Evolutionary conservation across 129 eudicot genomes (phyloP), one percentile per base, ranked within the genome.

Genomic region (Escallonia rubra): DNA sequence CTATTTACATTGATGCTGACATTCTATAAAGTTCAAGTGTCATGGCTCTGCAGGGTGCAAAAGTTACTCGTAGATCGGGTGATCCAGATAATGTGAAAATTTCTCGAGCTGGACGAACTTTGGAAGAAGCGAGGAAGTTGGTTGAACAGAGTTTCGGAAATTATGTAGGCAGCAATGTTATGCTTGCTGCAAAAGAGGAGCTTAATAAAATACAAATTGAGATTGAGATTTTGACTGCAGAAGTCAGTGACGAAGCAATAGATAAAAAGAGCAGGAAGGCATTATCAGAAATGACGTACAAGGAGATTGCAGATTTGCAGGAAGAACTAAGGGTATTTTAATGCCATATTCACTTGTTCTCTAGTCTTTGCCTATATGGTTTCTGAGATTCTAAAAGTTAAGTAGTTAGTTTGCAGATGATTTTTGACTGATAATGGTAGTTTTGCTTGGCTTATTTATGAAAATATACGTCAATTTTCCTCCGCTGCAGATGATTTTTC

Each of bases 111-210:
- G 98, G 98, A 56, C 89, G 96, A 39, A 89, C 92, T 41, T 64
- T 93, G 66, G 96, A 93, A 69, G 98, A 93, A 84, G 98, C 98
- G 55, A 86, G 95, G 70, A 93, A 93, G 76, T 79, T 93, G 16
- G 91, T 93, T 76, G 98, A 93, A 61, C 91, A 93, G 73, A 93
- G 96, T 89, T 93, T 93, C 72, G 98, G 98, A 57, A 93, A 93
- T 79, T 93, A 93, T 72, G 95, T 93, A 9, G 96, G 98, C 53
- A 93, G 98, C 87, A 93, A 84, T 68, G 98, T 93, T 60, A 89
- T 93, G 96, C 73, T 89, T 76, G 95, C 96, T 80, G 89, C 98
- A 72, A 88, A 93, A 75, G 95, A 89, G 71, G 98, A 93, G 87
- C 98, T 93, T 53, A 64, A 70, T 68, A 89, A 75, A 64, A 84